These are phyloP conservation scores for Marasmius oreades DNA, from an alignment of 1,284 basidiomycete genomes.

Conservation along the genomic window DNA sequence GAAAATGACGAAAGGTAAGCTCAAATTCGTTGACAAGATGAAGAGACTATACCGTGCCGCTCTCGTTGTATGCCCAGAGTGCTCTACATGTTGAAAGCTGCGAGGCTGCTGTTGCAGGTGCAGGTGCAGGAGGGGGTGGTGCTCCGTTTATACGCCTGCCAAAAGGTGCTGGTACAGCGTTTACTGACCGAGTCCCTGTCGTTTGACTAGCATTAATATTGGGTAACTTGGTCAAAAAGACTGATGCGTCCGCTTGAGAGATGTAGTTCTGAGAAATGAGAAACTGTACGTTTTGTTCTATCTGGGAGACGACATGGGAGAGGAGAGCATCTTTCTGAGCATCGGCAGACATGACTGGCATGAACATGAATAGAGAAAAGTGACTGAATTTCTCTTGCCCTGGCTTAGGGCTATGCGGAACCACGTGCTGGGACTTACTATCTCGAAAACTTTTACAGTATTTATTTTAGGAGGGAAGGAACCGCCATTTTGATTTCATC, in stretches of 20 bases:
- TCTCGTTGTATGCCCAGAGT: slow-evolving; percentile 64
- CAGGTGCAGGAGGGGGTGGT: slow-evolving; percentile 15
- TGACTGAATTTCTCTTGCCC: background rate
- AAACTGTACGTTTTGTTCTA: slow-evolving; percentile 60
- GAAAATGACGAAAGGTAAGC: slow-evolving; percentile 8
- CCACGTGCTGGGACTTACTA: too few relatives aligned
- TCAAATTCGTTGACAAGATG: slow-evolving; percentile 5
- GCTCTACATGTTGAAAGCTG: slow-evolving; percentile 42
- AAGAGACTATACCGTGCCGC: slow-evolving; percentile 37
- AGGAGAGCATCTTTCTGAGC: slow-evolving; percentile 34
- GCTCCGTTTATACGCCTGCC: slow-evolving; percentile 14
- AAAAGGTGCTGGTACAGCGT: slow-evolving; percentile 15
- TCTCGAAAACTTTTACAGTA: too few relatives aligned
- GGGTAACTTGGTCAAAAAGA: slow-evolving; percentile 50
- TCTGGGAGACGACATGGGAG: slow-evolving; percentile 57
- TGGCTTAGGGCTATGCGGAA: background rate
- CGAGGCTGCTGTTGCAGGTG: slow-evolving; percentile 15
- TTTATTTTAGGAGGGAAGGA: too few relatives aligned
- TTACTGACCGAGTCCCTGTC: slow-evolving; percentile 11
- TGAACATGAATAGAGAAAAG: background rate
- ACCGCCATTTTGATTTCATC: too few relatives aligned
- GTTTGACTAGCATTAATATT: slow-evolving; percentile 10
- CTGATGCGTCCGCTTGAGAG: slow-evolving; percentile 45
- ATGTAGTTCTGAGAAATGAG: slow-evolving; percentile 58
- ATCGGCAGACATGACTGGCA: slow-evolving; percentile 7